Percentiles rank a stretch among this genome's conserved stretches.
Conservation (phyloP, 2,329 filamentous ascomycete genomes). For the Aspergillus hiratsukae region DNA sequence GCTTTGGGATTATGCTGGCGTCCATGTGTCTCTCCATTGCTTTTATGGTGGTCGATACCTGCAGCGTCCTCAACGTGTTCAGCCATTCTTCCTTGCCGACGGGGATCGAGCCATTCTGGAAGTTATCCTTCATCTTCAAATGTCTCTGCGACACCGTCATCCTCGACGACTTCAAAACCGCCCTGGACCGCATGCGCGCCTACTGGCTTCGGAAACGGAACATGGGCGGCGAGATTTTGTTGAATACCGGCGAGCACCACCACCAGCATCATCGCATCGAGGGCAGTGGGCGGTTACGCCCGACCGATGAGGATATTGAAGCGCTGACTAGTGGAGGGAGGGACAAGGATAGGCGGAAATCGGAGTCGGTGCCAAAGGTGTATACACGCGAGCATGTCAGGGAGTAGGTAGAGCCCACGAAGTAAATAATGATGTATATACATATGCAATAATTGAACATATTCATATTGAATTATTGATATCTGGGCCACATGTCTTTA, state of each 20-base stretch:
- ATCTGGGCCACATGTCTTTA: too few relatives aligned
- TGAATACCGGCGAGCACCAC: neutral
- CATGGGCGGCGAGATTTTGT: slow-evolving; percentile 13
- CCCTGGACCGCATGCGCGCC: slow-evolving; percentile 37
- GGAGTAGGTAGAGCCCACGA: too few relatives aligned
- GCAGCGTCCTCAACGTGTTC: slow-evolving; percentile 53
- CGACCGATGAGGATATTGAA: neutral
- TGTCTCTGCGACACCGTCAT: slow-evolving; percentile 64
- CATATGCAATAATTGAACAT: neutral
- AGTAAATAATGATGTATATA: neutral
- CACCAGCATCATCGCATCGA: neutral
- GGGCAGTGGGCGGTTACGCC: neutral
- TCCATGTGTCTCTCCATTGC: slow-evolving; percentile 58
- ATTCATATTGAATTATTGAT: too few relatives aligned
- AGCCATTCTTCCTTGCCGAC: slow-evolving; percentile 36
- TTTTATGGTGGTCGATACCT: slow-evolving; percentile 59
- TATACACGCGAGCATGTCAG: neutral
- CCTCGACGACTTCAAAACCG: slow-evolving; percentile 65
- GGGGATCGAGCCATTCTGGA: slow-evolving; percentile 65
- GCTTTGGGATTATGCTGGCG: slow-evolving; percentile 59
- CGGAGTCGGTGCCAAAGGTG: slow-evolving; percentile 1
- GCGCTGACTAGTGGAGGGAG: neutral
- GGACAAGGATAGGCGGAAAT: neutral
- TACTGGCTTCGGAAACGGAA: slow-evolving; percentile 31
- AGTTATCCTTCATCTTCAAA: slow-evolving; percentile 60